phyloP scores from a whole-genome alignment of 2,329 filamentous ascomycete species.

The Colletotrichum neosansevieriae region DNA sequence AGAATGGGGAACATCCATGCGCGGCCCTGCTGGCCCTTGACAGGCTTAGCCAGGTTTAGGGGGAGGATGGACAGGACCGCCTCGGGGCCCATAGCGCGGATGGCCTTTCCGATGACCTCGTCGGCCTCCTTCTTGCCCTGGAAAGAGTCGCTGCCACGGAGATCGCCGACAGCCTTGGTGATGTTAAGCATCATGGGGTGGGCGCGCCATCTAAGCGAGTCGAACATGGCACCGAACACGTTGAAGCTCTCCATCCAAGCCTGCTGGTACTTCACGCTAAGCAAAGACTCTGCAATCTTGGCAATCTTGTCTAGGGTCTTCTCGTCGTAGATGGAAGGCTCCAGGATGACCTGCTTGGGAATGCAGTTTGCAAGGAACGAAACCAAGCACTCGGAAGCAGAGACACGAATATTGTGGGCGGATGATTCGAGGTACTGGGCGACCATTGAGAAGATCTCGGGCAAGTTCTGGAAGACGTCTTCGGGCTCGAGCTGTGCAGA shows the following conservation, averaged over 20 bases:
- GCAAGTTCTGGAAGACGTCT: constrained; percentile 91
- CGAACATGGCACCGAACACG: constrained; percentile 88
- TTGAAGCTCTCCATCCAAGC: constrained; percentile 97
- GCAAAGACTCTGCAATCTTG: constrained; percentile 76
- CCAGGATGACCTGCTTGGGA: constrained; percentile 83
- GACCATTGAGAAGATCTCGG: constrained; percentile 85
- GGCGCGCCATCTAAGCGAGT: constrained; percentile 86
- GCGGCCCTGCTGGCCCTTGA: constrained; percentile 82
- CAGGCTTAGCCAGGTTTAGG: constrained; percentile 84
- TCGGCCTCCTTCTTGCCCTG: constrained; percentile 95
- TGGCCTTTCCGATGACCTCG: constrained; percentile 86
- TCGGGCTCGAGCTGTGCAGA: constrained; percentile 89
- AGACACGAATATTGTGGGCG: constrained; percentile 93
- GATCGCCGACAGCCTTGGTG: constrained; percentile 83
- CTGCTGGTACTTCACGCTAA: constrained; percentile 91
- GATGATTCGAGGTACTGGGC: constrained; percentile 85
- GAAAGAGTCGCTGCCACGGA: constrained; percentile 90
- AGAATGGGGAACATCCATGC: constrained; percentile 96
- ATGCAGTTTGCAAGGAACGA: constrained; percentile 94
- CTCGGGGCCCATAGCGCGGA: constrained; percentile 90
- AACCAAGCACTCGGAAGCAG: constrained; percentile 93
- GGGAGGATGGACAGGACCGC: constrained; percentile 85
- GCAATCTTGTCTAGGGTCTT: constrained; percentile 87
- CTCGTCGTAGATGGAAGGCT: constrained; percentile 93
- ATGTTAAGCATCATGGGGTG: constrained; percentile 82